Percentiles rank a stretch among this genome's conserved stretches.
Evolutionary conservation across 352 stramenopile genomes (phyloP).

Genomic region (Stramenopiles sp.): DNA sequence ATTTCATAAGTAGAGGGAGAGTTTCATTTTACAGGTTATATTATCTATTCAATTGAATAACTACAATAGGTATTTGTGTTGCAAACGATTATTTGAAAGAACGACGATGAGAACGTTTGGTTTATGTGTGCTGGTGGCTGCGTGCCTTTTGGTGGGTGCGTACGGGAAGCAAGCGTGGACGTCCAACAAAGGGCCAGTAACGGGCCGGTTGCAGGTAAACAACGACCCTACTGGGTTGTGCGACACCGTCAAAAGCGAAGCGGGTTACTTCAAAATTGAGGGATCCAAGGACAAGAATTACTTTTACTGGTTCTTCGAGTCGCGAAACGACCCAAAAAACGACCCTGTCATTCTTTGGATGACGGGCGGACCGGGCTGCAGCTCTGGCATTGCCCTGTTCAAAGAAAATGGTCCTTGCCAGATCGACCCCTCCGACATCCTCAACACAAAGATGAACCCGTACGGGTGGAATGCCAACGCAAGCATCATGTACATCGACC

Average conservation of each 20-base stretch:
- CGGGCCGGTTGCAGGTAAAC: no score
- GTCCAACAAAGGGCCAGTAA: no score
- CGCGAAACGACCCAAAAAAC: slow-evolving; percentile 39
- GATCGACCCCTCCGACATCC: slow-evolving; percentile 54
- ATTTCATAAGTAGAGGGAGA: no score
- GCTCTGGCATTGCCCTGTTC: slow-evolving; percentile 68
- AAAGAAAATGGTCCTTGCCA: slow-evolving; percentile 83
- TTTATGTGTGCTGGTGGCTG: no score
- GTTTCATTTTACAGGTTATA: no score
- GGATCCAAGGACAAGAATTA: slow-evolving; percentile 68
- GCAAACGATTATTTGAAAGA: no score
- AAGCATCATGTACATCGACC: slow-evolving; percentile 89
- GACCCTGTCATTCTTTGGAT: slow-evolving; percentile 89
- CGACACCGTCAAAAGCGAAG: slow-evolving; percentile 46
- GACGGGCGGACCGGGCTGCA: slow-evolving; percentile 83
- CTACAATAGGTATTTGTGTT: no score
- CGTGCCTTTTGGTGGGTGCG: no score
- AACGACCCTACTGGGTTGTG: slow-evolving; percentile 28
- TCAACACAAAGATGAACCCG: slow-evolving; percentile 60
- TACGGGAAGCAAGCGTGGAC: no score
- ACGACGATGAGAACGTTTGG: no score
- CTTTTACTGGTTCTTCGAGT: slow-evolving; percentile 93
- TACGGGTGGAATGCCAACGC: slow-evolving; percentile 76
- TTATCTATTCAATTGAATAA: no score
- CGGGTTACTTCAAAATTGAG: slow-evolving; percentile 55